These are phyloP conservation scores for Hortaea sp. DNA, from an alignment of 2,329 filamentous ascomycete genomes.

Conservation along the genomic window DNA sequence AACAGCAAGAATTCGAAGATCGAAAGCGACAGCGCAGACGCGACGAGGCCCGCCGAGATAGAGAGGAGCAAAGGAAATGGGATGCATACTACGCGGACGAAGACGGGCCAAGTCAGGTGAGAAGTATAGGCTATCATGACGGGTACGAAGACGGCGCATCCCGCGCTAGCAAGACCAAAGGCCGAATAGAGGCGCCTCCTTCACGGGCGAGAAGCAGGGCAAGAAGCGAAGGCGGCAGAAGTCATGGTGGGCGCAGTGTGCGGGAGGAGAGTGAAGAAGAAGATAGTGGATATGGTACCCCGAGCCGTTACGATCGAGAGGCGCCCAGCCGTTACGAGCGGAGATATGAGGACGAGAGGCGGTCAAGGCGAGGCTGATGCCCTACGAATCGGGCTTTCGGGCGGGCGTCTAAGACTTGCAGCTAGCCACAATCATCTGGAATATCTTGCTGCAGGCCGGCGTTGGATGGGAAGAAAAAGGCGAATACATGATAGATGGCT, in stretches of 20 bases:
- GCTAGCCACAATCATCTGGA: no score
- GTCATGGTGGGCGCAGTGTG: neutral
- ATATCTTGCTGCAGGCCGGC: no score
- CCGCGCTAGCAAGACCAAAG: neutral
- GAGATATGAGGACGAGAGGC: neutral
- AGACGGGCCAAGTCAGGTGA: neutral
- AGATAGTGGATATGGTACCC: neutral
- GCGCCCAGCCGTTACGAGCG: no score
- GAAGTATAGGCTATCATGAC: slow-evolving; percentile 1
- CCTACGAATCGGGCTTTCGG: no score
- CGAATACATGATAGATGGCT: no score
- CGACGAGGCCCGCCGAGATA: slow-evolving; percentile 4
- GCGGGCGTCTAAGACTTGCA: no score
- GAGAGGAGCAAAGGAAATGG: slow-evolving; percentile 1
- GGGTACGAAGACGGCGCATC: neutral
- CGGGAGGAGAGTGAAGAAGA: neutral
- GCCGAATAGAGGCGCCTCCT: neutral
- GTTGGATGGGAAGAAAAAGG: no score
- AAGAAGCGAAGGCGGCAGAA: neutral
- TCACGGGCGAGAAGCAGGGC: neutral
- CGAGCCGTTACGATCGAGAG: neutral
- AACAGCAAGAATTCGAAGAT: slow-evolving; percentile 5
- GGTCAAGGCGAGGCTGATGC: neutral
- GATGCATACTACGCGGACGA: slow-evolving; percentile 1
- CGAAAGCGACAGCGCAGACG: slow-evolving; percentile 5